Conservation (phyloP, 2,329 filamentous ascomycete genomes). For the Cadophora sp. region DNA sequence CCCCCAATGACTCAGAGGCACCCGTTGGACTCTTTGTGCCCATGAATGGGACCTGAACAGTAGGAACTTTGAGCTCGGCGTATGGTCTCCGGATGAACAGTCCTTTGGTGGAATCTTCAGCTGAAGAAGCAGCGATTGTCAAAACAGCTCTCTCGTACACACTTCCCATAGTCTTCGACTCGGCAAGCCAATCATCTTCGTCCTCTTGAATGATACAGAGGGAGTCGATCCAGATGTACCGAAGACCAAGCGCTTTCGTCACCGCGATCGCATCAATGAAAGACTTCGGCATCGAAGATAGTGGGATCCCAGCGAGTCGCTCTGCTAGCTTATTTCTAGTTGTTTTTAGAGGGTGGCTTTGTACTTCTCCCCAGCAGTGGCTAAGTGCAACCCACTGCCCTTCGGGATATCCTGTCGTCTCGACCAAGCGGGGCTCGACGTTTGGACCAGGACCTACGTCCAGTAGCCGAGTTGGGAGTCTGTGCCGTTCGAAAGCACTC, state of each 20-base stretch:
- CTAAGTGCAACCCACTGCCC: conserved; percentile 16
- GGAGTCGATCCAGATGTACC: conserved; percentile 17
- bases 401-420: neutral
- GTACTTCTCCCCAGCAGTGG: conserved; percentile 14
- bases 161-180: conserved; percentile 13
- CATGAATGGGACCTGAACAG: neutral
- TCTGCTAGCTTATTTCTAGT: neutral
- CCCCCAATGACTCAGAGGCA: neutral
- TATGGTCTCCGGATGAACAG: conserved; percentile 4
- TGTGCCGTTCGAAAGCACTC: neutral
- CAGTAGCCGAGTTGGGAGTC: conserved; percentile 11
- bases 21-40: too few relatives aligned
- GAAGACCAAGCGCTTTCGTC: neutral
- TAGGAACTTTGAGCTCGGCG: neutral
- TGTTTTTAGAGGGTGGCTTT: conserved; percentile 10
- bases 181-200: conserved; percentile 13
- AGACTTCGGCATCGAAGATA: conserved; percentile 1
- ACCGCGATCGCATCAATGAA: conserved; percentile 9
- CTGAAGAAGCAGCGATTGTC: conserved; percentile 13
- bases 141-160: conserved; percentile 12
- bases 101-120: neutral
- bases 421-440: neutral
- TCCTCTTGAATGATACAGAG: conserved; percentile 20
- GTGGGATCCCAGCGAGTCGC: neutral
- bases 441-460: neutral